These are phyloP conservation scores for Saposhnikovia divaricata DNA, from an alignment of 129 eudicot genomes.

Conservation along the genomic window DNA sequence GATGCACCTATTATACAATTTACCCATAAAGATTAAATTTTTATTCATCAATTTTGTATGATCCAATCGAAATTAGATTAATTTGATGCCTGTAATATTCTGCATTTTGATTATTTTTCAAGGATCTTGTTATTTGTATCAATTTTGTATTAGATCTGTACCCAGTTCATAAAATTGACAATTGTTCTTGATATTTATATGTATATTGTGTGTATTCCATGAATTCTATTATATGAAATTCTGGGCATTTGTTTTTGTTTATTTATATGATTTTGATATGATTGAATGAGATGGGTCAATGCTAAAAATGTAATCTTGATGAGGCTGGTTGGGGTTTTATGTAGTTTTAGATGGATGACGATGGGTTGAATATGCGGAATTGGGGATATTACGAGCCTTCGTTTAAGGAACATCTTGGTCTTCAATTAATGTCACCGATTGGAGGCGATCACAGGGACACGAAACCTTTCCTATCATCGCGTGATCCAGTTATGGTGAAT, in stretches of 20 bases:
- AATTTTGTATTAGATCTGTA: not conserved
- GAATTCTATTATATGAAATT: not conserved
- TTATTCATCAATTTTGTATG: not conserved
- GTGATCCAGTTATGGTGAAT: conserved; percentile 1
- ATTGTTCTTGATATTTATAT: not conserved
- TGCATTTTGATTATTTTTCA: not conserved
- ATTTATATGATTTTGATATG: not conserved
- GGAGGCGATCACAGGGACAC: conserved; percentile 11
- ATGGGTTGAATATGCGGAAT: conserved; percentile 14
- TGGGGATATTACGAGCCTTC: conserved; percentile 14
- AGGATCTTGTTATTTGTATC: not conserved
- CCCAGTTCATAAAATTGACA: not conserved
- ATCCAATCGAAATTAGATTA: not conserved
- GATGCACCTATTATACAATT: not conserved
- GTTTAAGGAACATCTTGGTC: conserved; percentile 14
- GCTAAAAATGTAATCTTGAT: not conserved
- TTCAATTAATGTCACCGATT: conserved; percentile 9
- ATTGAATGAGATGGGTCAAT: not conserved
- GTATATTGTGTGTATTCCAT: not conserved
- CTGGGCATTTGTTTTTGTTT: not conserved
- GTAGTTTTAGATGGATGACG: conserved; percentile 8
- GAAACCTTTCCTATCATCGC: conserved; percentile 4
- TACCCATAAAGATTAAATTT: not conserved
- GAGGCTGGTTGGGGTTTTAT: not conserved
- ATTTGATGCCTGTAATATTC: not conserved